Conservation (phyloP, 2,329 filamentous ascomycete species). For the Pseudohalonectria lignicola region DNA sequence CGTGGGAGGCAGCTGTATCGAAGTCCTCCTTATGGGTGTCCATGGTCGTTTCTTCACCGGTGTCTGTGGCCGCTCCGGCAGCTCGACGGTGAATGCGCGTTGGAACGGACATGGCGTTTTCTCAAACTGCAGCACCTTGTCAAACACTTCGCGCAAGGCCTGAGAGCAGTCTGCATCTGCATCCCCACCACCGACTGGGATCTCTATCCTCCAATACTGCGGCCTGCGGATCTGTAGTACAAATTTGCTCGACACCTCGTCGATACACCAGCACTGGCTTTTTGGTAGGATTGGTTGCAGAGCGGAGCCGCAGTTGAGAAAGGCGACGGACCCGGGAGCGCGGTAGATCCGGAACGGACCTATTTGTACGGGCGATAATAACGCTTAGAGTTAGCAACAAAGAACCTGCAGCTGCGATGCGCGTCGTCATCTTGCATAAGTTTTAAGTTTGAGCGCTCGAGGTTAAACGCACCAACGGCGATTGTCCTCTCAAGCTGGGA, state of each 20-base stretch:
- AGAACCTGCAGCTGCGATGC: too few relatives aligned
- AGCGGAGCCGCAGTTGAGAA: slow-evolving; percentile 74
- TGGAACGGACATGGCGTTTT: slow-evolving; percentile 81
- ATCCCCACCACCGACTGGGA: too few relatives aligned
- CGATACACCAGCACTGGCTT: slow-evolving; percentile 90
- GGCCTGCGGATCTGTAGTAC: slow-evolving; percentile 77
- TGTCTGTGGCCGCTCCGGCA: slow-evolving; percentile 57
- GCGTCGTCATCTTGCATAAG: too few relatives aligned
- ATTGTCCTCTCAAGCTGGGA: slow-evolving; percentile 72
- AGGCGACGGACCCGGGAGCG: slow-evolving; percentile 75
- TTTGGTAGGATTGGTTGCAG: slow-evolving; percentile 80
- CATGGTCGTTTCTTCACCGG: slow-evolving; percentile 59
- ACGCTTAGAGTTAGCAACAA: neutral
- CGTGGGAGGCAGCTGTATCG: slow-evolving; percentile 13
- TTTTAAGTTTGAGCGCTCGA: too few relatives aligned
- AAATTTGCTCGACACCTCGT: slow-evolving; percentile 68
- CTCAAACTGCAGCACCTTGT: slow-evolving; percentile 71
- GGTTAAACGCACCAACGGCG: slow-evolving; percentile 50
- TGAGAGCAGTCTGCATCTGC: slow-evolving; percentile 52
- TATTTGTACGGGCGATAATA: slow-evolving; percentile 14
- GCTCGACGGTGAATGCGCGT: slow-evolving; percentile 60
- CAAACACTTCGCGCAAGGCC: slow-evolving; percentile 58
- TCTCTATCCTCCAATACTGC: slow-evolving; percentile 83
- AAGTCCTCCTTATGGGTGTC: slow-evolving; percentile 37
- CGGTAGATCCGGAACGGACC: slow-evolving; percentile 76